Base-by-base conservation (phyloP, 805 yeast species). In the Teunomyces kruisii region DNA sequence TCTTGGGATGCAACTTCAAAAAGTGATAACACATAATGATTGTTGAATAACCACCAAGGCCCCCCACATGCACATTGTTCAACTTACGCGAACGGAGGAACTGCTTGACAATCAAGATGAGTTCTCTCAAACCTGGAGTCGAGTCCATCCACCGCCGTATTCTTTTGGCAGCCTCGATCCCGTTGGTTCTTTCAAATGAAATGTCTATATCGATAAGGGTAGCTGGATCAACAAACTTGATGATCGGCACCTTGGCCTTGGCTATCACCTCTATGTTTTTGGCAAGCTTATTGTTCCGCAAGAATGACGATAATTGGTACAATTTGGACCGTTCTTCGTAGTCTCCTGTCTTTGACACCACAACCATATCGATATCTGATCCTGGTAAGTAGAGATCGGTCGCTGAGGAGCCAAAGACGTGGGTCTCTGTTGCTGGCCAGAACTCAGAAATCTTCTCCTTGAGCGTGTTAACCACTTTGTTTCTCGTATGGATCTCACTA, bases 321-420 rank as follows among this genome's bases (percentile, higher is more conserved):
- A 92, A 65, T 17, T 79, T 70, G n/a, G 81, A 74, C 58, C 88
- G 78, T 46, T 76, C 78, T 55, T 80, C 89, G 53, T 79, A 75
- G 50, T 74, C 78, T 2, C 84, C 82, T 10, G 70, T 65, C 13
- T 74, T 65, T 16, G 96, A 85, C 3, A 84, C 72, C 17, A 92
- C 79, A 37, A 91, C 97, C 83, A 94, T 84, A 64, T 92, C 99
- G 27, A 92, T 89, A 72, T 92, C 99, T 0, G 97, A 88, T 1
- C 96, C 96, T 0, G 98, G 98, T 13, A 92, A 72, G 59, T 90
- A 92, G 49, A 92, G 69, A 59, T 91, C 97, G 0, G 97, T 91
- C 0, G 98, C 96, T 62, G 80, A 87, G 0, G 97, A 91, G 0
- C 99, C 99, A 70, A 94, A 92, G 6, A 91, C 96, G 50, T 84